Evolutionary conservation across 441 rosid species (phyloP), one percentile per base, ranked within the genome.

Genomic region (Adansonia madagascariensis): DNA sequence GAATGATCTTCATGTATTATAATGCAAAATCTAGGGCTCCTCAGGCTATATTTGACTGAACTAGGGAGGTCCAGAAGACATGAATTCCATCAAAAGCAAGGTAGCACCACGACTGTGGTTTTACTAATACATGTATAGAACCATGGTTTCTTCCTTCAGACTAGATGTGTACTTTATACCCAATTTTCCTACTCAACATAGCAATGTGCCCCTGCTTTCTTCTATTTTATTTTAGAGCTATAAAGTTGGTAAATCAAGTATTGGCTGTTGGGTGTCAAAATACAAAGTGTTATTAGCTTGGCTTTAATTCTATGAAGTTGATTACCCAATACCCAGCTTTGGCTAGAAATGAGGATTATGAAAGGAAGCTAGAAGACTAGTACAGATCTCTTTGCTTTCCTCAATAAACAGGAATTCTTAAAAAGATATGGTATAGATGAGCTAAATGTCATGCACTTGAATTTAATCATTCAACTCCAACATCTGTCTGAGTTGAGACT

Each of bases 231-330:
- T 70, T 14, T 24, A 49, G 44, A 49, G 44, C 15, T 70, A 52
- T 68, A 14, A 68, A 68, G 57, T 47, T 47, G 73, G 49, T 68
- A 69, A 69, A 49, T 24, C 41, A 35, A 35, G 41, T 59, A 11
- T 22, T 10, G 39, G 35, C 24, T 22, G 64, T 22, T 59, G 39
- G 11, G 15, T 9, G 39, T 35, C 35, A 43, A 43, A 43, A 43
- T 43, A 43, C 46, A 43, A 43, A 43, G 46, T 43, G 6, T 35
- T 35, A 43, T 43, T 1, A 43, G 46, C 46, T 43, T 43, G 46
- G 8, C 46, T 43, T 43, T 52, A 15, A 52, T 14, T 52, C 17
- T 15, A 3, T 15, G 56, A 15, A 52, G 18, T 11, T 5, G 17
- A 1, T 15, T 52, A 5, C 18, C 46, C 56, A 4, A 4, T 35